A percentile compares a stretch with the other conserved stretches of the same genome.
These are phyloP conservation scores for Peterozyma toletana DNA, from an alignment of 805 yeast genomes.

Conservation along the genomic window DNA sequence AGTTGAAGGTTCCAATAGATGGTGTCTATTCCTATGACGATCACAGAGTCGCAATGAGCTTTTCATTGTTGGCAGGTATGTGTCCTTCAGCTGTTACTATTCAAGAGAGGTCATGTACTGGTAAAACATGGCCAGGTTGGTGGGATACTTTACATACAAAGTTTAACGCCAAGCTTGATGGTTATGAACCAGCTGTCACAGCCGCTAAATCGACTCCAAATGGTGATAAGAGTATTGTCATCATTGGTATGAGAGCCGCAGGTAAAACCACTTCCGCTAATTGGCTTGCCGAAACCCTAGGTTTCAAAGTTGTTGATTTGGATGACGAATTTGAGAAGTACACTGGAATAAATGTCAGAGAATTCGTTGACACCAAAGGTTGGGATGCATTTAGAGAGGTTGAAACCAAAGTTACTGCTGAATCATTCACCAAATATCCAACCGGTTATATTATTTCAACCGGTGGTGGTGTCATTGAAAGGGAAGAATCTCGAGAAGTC, in stretches of 20 bases:
- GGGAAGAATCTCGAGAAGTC: slow-evolving; percentile 52
- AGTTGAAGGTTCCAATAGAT: slow-evolving; percentile 48
- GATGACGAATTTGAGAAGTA: slow-evolving; percentile 64
- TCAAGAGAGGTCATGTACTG: slow-evolving; percentile 86
- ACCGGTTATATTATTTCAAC: slow-evolving; percentile 72
- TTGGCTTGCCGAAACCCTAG: slow-evolving; percentile 67
- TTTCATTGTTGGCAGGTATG: slow-evolving; percentile 80
- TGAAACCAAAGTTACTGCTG: slow-evolving; percentile 54
- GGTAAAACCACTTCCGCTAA: slow-evolving; percentile 85
- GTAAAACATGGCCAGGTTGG: slow-evolving; percentile 99
- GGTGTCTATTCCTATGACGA: slow-evolving; percentile 85
- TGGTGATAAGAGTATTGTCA: slow-evolving; percentile 53
- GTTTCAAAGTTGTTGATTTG: slow-evolving; percentile 65
- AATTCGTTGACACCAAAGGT: slow-evolving; percentile 55
- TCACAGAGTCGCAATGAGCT: slow-evolving; percentile 97
- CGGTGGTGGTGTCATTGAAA: slow-evolving; percentile 96
- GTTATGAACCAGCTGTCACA: slow-evolving; percentile 46
- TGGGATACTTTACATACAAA: slow-evolving; percentile 84
- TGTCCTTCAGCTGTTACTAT: slow-evolving; percentile 53
- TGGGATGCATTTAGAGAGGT: slow-evolving; percentile 82
- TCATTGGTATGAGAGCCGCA: slow-evolving; percentile 97
- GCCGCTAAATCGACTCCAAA: slow-evolving; percentile 21
- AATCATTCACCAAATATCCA: slow-evolving; percentile 31
- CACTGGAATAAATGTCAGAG: slow-evolving; percentile 44
- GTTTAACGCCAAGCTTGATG: slow-evolving; percentile 61